A percentile compares a stretch with the other conserved stretches of the same genome.
Conservation (phyloP, 2,329 filamentous ascomycete genomes). For the Botryotinia narcissicola region DNA sequence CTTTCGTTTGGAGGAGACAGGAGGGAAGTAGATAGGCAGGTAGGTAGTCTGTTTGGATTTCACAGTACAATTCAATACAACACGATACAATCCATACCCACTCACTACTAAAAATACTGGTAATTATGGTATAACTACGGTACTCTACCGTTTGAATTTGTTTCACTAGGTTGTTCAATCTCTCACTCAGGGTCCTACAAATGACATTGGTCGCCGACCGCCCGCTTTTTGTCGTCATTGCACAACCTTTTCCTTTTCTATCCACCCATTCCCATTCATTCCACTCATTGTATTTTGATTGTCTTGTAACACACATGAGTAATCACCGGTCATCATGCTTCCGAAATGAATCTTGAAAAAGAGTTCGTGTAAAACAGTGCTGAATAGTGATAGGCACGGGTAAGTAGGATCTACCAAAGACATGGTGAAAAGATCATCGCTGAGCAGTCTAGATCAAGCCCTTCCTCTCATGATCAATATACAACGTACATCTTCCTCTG, state of each 20-base stretch:
- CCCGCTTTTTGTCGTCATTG: constrained; percentile 12
- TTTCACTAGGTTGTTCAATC: neutral
- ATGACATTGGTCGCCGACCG: constrained; percentile 13
- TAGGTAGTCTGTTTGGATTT: neutral
- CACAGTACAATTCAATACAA: neutral
- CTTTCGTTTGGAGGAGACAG: neutral
- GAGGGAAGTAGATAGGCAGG: too few relatives aligned
- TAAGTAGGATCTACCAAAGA: constrained; percentile 9
- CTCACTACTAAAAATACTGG: neutral
- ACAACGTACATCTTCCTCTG: neutral
- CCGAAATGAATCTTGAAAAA: constrained; percentile 5
- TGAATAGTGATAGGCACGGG: neutral
- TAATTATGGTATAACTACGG: neutral
- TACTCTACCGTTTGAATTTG: neutral
- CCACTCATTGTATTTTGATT: neutral
- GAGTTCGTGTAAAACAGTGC: neutral
- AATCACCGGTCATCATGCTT: constrained; percentile 3
- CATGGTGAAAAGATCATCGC: neutral
- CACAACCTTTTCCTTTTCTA: constrained; percentile 3
- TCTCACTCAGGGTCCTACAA: neutral
- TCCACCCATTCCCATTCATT: neutral
- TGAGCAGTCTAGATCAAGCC: neutral
- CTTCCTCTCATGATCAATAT: neutral
- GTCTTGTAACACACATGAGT: neutral
- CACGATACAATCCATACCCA: neutral